A percentile compares a stretch with the other conserved stretches of the same genome.
These are phyloP conservation scores for Solanum clarkiae DNA, from an alignment of 257 asterid species.

Conservation along the genomic window DNA sequence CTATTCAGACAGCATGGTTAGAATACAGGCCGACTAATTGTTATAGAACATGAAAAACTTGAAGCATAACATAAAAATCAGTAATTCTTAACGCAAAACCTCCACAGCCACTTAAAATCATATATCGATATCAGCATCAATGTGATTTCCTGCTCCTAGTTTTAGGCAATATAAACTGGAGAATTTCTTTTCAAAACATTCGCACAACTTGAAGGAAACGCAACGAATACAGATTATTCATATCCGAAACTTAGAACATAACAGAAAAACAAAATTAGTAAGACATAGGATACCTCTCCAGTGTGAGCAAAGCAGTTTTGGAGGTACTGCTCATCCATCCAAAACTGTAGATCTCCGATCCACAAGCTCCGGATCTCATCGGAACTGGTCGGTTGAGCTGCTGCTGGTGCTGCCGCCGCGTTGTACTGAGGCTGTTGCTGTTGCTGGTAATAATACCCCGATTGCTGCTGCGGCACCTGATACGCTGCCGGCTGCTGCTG, in stretches of 20 bases:
- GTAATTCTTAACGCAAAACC: not conserved
- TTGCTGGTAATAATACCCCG: constrained; percentile 53
- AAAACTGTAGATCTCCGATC: constrained; percentile 93
- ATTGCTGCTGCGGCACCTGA: constrained; percentile 44
- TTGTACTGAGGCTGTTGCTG: constrained; percentile 35
- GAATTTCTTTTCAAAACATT: not conserved
- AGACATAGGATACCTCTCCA: constrained; percentile 2
- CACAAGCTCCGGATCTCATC: constrained; percentile 84
- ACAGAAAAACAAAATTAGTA: not conserved
- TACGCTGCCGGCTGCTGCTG: constrained; percentile 37
- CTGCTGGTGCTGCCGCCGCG: constrained; percentile 11
- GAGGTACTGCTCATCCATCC: constrained; percentile 87
- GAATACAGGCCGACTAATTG: not conserved
- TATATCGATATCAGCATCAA: not conserved
- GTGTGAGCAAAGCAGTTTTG: constrained; percentile 34
- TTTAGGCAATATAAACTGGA: not conserved
- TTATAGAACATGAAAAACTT: not conserved
- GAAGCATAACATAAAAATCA: not conserved
- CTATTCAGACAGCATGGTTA: not conserved
- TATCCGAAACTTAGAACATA: not conserved
- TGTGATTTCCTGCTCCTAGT: not conserved
- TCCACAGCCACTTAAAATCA: not conserved
- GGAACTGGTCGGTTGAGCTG: constrained; percentile 25
- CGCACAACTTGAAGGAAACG: not conserved
- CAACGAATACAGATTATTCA: not conserved